Evolutionary conservation across 495 filamentous ascomycete species (phyloP), one percentile per base, ranked within the genome.

Genomic region (Gamarada debralockiae): DNA sequence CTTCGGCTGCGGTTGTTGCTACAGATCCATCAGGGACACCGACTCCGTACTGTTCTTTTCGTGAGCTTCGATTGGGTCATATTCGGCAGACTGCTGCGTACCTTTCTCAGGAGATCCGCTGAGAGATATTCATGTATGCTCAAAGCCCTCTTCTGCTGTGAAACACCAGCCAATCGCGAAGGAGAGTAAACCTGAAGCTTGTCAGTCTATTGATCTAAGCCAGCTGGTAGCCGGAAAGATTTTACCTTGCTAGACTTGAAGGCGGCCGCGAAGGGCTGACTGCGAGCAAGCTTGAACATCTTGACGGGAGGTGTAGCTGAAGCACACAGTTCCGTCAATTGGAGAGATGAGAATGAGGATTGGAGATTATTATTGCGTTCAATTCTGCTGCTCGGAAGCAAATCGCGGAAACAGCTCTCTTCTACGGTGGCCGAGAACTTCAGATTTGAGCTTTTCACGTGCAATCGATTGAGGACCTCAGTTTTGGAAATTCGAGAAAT

Each of bases 91-190:
- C n/a, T 21, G 6, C 45, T 29, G 15, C 78, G 52, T 79, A 96
- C 92, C 72, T 81, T 75, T 73, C 88, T 85, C 61, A 98, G 78
- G 48, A 98, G 83, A 56, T 87, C 84, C 59, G 90, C 89, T 44
- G 93, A 96, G 64, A 91, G 83, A 76, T 96, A 97, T 74, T 98
- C 93, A 77, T 98, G 93, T 60, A 97, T 95, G 57, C 89, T 92
- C 59, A 98, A 82, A 58, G 85, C 84, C 69, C 93, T 84, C 75
- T 84, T 85, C 71, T 96, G 92, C 55, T 69, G 62, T 49, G 56
- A 59, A 57, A 65, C 50, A 40, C 56, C 57, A 24, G 55, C 62
- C 22, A 58, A 57, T 49, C 62, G 55, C 24, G 48, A 59, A n/a
- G 62, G 41, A 34, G 56, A 34, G 21, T 45, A 56, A 40, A 53